A percentile compares a stretch with the other conserved stretches of the same genome.
Conservation (phyloP, 169 alveolate genomes). For the Plasmodium cynomolgi region DNA sequence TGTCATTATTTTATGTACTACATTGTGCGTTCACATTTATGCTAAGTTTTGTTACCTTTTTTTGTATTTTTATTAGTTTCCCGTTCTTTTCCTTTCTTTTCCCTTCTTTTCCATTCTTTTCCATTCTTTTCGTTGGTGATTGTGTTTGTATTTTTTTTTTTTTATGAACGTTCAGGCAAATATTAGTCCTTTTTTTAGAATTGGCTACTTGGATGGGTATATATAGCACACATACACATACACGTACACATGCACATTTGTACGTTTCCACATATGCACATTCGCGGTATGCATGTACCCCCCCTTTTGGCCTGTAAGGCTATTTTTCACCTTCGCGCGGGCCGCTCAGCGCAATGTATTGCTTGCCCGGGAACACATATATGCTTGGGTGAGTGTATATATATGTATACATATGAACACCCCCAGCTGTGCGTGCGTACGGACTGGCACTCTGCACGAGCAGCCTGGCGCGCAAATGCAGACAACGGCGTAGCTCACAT, state of each 20-base stretch:
- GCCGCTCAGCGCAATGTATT: conserved; percentile 12
- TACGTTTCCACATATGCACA: neutral
- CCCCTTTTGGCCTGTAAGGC: neutral
- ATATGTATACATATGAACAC: neutral
- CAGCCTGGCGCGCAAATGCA: neutral
- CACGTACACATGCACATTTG: neutral
- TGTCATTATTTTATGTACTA: neutral
- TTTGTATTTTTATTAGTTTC: neutral
- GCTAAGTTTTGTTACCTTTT: conserved; percentile 4
- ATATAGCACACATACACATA: neutral
- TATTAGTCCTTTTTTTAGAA: conserved; percentile 18
- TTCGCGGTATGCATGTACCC: neutral
- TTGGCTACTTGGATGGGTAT: neutral
- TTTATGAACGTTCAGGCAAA: conserved; percentile 52
- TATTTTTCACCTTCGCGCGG: conserved; percentile 2
- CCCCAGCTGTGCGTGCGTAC: neutral
- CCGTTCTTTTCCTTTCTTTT: neutral
- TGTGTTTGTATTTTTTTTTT: conserved; percentile 29
- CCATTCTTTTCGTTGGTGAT: neutral
- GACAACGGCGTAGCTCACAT: neutral
- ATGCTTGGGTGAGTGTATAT: neutral
- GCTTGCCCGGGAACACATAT: neutral
- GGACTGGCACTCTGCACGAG: neutral
- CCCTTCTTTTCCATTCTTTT: neutral
- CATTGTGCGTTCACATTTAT: neutral